Percentiles rank a stretch among this genome's conserved stretches.
Conservation (phyloP, 371 early-diverging fungal species). For the Mortierella sp. region DNA sequence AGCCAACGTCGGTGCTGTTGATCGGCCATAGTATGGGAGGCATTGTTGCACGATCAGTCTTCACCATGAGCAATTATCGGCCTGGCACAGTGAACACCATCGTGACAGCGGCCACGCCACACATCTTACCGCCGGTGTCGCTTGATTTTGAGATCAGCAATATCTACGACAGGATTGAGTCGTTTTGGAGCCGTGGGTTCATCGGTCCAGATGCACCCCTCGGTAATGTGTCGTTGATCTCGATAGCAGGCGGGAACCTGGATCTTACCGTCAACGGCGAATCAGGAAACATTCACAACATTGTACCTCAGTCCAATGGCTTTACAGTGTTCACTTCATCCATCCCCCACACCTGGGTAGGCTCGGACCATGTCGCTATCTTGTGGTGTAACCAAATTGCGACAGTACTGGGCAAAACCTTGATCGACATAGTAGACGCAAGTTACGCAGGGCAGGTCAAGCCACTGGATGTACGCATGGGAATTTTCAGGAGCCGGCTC, state of each 20-base stretch:
- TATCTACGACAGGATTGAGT: slow-evolving; percentile 80
- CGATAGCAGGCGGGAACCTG: slow-evolving; percentile 91
- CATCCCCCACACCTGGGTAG: slow-evolving; percentile 89
- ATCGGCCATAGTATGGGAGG: slow-evolving; percentile 98
- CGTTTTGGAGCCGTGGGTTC: slow-evolving; percentile 76
- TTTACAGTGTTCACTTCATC: slow-evolving; percentile 84
- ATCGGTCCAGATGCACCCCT: slow-evolving; percentile 37
- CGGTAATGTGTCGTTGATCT: slow-evolving; percentile 78
- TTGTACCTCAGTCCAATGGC: slow-evolving; percentile 77
- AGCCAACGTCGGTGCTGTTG: slow-evolving; percentile 81
- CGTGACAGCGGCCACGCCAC: slow-evolving; percentile 93
- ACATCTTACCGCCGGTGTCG: slow-evolving; percentile 84
- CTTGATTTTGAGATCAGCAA: slow-evolving; percentile 80
- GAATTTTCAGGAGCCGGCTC: slow-evolving; percentile 66
- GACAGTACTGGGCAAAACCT: slow-evolving; percentile 63
- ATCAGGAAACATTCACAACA: slow-evolving; percentile 76
- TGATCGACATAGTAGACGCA: slow-evolving; percentile 77
- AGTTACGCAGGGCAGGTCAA: slow-evolving; percentile 73
- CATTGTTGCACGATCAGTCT: slow-evolving; percentile 86
- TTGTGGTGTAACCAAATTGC: slow-evolving; percentile 95
- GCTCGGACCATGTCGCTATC: slow-evolving; percentile 89
- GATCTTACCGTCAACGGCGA: slow-evolving; percentile 88
- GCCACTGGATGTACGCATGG: slow-evolving; percentile 71
- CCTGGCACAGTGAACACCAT: slow-evolving; percentile 84
- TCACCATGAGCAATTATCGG: slow-evolving; percentile 78